These are phyloP conservation scores for Dissophora globulifera DNA, from an alignment of 192 early-diverging fungal genomes.

Conservation along the genomic window DNA sequence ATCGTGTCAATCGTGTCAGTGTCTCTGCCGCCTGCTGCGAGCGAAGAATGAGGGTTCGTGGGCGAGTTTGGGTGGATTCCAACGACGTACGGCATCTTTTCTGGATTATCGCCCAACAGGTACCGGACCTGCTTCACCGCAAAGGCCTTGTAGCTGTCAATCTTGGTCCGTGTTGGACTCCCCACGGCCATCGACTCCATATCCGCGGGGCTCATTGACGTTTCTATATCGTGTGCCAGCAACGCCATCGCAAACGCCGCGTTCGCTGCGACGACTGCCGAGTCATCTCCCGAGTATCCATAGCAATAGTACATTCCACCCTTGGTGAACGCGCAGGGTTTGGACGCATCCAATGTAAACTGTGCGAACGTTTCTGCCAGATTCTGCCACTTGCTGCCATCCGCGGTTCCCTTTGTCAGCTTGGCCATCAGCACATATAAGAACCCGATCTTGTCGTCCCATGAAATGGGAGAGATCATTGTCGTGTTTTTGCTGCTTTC, in stretches of 20 bases:
- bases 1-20: slow-evolving; percentile 41
- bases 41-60: slow-evolving; percentile 61
- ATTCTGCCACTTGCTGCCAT: slow-evolving; percentile 33
- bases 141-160: slow-evolving; percentile 3
- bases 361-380: slow-evolving; percentile 52
- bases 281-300: slow-evolving; percentile 22
- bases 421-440: slow-evolving; percentile 58
- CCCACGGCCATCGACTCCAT: too few relatives aligned
- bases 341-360: slow-evolving; percentile 13
- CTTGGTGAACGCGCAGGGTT: slow-evolving; percentile 37
- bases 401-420: slow-evolving; percentile 22
- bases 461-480: slow-evolving; percentile 38
- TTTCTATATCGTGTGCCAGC: slow-evolving; percentile 12
- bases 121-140: slow-evolving; percentile 61
- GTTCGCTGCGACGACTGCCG: slow-evolving; percentile 23
- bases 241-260: slow-evolving; percentile 24
- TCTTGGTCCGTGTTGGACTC: too few relatives aligned
- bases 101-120: slow-evolving; percentile 61
- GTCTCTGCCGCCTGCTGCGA: slow-evolving; percentile 59
- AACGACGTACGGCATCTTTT: slow-evolving; percentile 62
- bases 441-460: slow-evolving; percentile 59
- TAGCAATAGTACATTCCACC: slow-evolving; percentile 54
- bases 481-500: not conserved
- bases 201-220: too few relatives aligned
- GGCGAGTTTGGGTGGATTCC: slow-evolving; percentile 66